phyloP scores from a whole-genome alignment of 306 rosid species.

The Trifolium repens region DNA sequence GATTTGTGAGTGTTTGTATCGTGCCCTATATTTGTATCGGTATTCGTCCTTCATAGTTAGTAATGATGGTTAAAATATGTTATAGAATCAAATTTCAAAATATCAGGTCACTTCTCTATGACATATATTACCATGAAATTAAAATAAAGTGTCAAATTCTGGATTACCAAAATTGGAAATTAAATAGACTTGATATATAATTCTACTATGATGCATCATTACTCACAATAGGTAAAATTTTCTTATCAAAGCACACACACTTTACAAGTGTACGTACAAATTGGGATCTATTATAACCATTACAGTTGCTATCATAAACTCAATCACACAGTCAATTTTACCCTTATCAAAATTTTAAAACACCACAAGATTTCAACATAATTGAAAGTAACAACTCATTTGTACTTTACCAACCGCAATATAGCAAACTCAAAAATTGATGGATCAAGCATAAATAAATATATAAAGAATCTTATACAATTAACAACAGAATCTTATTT shows the following conservation, averaged over 20 bases:
- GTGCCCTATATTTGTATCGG: too few species aligned
- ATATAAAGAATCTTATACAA: too few species aligned
- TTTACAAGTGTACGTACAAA: not conserved
- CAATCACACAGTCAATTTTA: slow-evolving; percentile 34
- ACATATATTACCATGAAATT: not conserved
- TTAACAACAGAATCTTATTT: not conserved
- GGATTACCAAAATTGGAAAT: not conserved
- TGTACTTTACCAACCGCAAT: slow-evolving; percentile 44
- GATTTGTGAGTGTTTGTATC: too few species aligned
- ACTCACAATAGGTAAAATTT: not conserved
- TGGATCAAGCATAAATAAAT: slow-evolving; percentile 35
- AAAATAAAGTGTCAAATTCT: not conserved
- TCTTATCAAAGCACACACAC: slow-evolving; percentile 33
- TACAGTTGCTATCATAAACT: slow-evolving; percentile 55
- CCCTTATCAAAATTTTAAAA: slow-evolving; percentile 33
- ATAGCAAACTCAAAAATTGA: slow-evolving; percentile 19
- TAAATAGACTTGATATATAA: not conserved
- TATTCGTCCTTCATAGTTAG: too few species aligned
- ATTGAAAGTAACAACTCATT: slow-evolving; percentile 43
- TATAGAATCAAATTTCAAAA: not conserved
- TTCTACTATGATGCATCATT: not conserved
- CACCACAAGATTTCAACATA: slow-evolving; percentile 38
- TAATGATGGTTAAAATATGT: too few species aligned
- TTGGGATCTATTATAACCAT: slow-evolving; percentile 51
- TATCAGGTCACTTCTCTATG: not conserved